Base-by-base conservation (phyloP, 352 stramenopile species). In the Pythium utonaiense region DNA sequence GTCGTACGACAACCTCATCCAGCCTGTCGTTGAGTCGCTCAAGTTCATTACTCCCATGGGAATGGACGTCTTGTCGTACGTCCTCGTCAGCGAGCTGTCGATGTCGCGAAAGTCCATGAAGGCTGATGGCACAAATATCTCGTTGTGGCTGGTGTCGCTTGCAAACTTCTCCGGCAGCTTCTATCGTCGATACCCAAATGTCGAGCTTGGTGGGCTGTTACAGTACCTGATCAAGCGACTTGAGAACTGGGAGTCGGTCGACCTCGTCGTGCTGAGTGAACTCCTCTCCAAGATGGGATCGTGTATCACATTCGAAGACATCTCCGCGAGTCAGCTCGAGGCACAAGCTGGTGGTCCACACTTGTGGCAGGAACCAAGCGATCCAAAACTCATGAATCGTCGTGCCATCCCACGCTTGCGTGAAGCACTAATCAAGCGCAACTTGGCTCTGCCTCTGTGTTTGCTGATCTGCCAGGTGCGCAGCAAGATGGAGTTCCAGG, bases 1-100 rank as follows among this genome's bases (percentile, higher is more conserved):
- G 70, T 98, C 92, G 69, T 98, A 98, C 64, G 95, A 98, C 58
- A 98, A 98, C 66, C 73, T 98, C 58, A 98, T 98, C 53, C 78
- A 96, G 61, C 92, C 97, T 14, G 96, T 98, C 57, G 93, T 98
- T 7, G 94, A 98, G 60, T 90, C 86, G n/a, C 93, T 98, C 67
- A 93, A 96, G 59, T 98, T 96, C 64, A 80, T 98, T 17, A 97
- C 93, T 6, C 88, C 89, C 14, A 74, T 98, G 19, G 88, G 88
- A 19, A 91, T 98, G 71, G 95, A 98, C 74, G 93, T 97, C 21
- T 74, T 98, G 10, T 95, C 88, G 22, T 98, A 96, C 62, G 91
- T 96, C 56, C 84, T 98, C 24, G 80, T 98, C 8, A 86, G 80
- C 56, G 89, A 97, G 67, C 69, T 98, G 0, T 85, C 87, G 34